Base-by-base conservation (phyloP, 225 moss, liverwort and hornwort genomes). In the Straminergon stramineum region DNA sequence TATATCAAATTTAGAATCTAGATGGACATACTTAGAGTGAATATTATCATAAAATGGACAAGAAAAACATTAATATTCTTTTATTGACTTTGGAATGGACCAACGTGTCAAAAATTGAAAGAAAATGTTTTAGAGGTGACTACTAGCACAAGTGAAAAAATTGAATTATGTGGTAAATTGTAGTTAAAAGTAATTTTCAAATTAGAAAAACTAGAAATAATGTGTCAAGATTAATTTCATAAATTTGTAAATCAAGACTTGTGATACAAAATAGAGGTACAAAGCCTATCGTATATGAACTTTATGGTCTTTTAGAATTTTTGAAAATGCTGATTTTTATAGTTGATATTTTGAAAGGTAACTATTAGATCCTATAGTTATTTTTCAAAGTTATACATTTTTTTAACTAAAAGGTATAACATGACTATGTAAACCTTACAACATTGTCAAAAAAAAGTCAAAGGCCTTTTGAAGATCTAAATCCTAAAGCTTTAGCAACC, bases 91-190 rank as follows among this genome's bases (percentile, higher is more conserved):
- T 35, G 1, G 3, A 77, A 77, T 35, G 2, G 22, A 77, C 3
- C 1, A 35, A 9, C 9, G 35, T 55, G 15, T 53, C 2, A 22
- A 77, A 55, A 14, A 23, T 1, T 14, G 5, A 35, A 76, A 23
- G 0, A 37, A 15, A 55, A 23, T 37, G 2, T 24, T 56, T 51
- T 37, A 0, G 3, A 37, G 2, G 2, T 55, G 15, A 37, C 9
- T 0, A 12, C 6, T 24, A 37, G 4, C 0, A 23, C 6, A 37
- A 23, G 15, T 8, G 4, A 2, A 3, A 5, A 15, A 51, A 31
- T 18, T 18, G 30, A 75, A 48, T 17, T 75, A 28, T 18, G 7
- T 17, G 6, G 7, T 51, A 11, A 75, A 75, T 10, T 18, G 10
- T 16, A 28, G 1, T 41, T 74, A 3, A 27, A 43, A 17, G 0